Base-by-base conservation (phyloP, 805 yeast species). In the Candida schatavii region DNA sequence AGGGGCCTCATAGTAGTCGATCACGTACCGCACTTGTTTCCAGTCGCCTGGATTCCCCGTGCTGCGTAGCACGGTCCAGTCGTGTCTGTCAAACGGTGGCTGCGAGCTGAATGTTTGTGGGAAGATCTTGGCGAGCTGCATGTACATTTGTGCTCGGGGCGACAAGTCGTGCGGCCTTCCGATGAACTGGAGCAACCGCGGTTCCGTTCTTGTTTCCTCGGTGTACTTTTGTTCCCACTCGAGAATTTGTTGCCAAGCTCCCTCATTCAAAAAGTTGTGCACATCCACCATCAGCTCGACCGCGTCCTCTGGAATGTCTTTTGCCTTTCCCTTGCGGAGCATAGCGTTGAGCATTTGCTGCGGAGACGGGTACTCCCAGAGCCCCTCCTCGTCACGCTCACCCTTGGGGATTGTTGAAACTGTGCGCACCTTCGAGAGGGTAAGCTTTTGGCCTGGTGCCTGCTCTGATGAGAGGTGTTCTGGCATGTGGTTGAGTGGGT, bases 331-430 rank as follows among this genome's bases (percentile, higher is more conserved):
- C 68, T 93, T 93, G 49, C 91, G 80, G 21, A 89, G 68, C 98
- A 93, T 91, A 10, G 99, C 99, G 56, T 91, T 90, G 50, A 89
- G 81, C 99, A 93, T 93, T 61, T 93, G 99, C 65, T 93, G 99
- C 1, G 99, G 99, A 2, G 97, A 88, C 2, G 99, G 99, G 59
- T 93, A 93, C 65, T 93, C 99, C 99, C 99, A 93, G 37, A 83
- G 80, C 2, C 95, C 95, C 46, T 80, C 81, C 7, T 68, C 72
- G 2, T 68, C 71, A 11, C 59, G 57, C 22, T 71, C 77, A 22
- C 98, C 98, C 48, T 88, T 77, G 17, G 99, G 99, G 40, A 93
- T 93, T 1, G 88, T 67, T 13, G 96, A 88, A 29, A 82, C 62
- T 1, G 95, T 85, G 52, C 97, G 79, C 33, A 85, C 87, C 0